Evolutionary conservation across 805 yeast genomes (phyloP).

Genomic region (Candida tibetensis): DNA sequence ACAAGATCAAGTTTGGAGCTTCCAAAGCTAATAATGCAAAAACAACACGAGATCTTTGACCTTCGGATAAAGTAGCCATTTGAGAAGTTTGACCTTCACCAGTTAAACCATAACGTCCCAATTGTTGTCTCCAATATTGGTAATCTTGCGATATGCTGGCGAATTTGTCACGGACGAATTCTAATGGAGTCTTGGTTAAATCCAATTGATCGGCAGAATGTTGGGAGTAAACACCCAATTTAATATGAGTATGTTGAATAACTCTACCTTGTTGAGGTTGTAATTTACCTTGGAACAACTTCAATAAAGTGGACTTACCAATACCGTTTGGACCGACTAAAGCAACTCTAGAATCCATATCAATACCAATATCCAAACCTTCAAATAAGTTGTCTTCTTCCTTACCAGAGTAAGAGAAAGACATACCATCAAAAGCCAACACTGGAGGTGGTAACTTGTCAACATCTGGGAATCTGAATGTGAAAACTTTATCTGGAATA

Average conservation of each 20-base stretch:
- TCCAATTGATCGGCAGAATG: conserved; percentile 98
- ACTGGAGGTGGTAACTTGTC: conserved; percentile 99
- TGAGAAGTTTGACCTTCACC: conserved; percentile 98
- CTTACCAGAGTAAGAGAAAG: conserved; percentile 84
- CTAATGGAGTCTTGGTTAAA: conserved; percentile 90
- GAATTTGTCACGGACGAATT: conserved; percentile 94
- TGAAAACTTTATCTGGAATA: conserved; percentile 87
- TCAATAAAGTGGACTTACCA: conserved; percentile 94
- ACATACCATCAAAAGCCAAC: conserved; percentile 90
- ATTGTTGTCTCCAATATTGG: conserved; percentile 98
- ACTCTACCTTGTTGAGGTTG: conserved; percentile 92
- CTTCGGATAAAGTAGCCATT: conserved; percentile 98
- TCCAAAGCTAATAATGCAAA: conserved; percentile 95
- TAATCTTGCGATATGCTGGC: conserved; percentile 89
- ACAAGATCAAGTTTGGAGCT: conserved; percentile 86
- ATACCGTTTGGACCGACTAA: conserved; percentile 99
- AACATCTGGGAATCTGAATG: conserved; percentile 90
- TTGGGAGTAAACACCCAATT: conserved; percentile 98
- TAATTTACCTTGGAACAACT: conserved; percentile 93
- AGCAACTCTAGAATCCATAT: conserved; percentile 98
- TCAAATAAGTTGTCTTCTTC: conserved; percentile 86
- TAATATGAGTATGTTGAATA: conserved; percentile 94
- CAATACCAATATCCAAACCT: conserved; percentile 93
- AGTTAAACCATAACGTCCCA: conserved; percentile 97
- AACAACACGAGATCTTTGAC: conserved; percentile 98